A percentile compares a stretch with the other conserved stretches of the same genome.
These are phyloP conservation scores for Climacium dendroides DNA, from an alignment of 225 moss, liverwort and hornwort species.

Conservation along the genomic window DNA sequence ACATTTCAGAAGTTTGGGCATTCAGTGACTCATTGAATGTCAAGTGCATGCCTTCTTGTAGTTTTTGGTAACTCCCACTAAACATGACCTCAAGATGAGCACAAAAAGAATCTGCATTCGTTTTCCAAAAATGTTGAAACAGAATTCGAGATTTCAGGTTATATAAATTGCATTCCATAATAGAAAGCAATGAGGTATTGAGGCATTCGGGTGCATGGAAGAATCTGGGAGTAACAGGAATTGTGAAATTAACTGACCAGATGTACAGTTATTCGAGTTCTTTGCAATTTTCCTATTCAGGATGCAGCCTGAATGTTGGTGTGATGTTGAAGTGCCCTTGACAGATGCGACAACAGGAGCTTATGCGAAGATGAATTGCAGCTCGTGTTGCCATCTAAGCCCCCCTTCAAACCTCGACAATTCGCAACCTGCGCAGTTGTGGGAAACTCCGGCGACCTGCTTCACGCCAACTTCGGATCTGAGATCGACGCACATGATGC, in stretches of 20 bases:
- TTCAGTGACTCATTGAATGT: not conserved
- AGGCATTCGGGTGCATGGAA: not conserved
- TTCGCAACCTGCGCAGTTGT: slow-evolving; percentile 45
- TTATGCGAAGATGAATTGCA: slow-evolving; percentile 29
- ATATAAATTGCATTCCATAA: no score
- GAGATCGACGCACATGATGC: slow-evolving; percentile 43
- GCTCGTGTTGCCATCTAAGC: slow-evolving; percentile 34
- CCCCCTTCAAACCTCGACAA: slow-evolving; percentile 49
- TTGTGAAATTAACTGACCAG: not conserved
- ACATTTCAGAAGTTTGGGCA: not conserved
- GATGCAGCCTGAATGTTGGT: no score
- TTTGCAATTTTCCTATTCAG: no score
- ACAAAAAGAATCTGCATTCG: not conserved
- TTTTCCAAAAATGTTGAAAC: not conserved
- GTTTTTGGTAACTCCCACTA: not conserved
- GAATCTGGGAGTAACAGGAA: not conserved
- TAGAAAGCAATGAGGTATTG: not conserved
- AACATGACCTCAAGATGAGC: no score
- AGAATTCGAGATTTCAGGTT: not conserved
- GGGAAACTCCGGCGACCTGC: slow-evolving; percentile 46
- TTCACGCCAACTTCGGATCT: slow-evolving; percentile 22
- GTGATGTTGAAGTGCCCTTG: slow-evolving; percentile 2
- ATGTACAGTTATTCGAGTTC: no score
- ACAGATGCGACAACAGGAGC: slow-evolving; percentile 27
- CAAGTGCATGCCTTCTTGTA: not conserved